A percentile compares a stretch with the other conserved stretches of the same genome.
These are phyloP conservation scores for Erodium moschatum DNA, from an alignment of 441 rosid species.

Conservation along the genomic window DNA sequence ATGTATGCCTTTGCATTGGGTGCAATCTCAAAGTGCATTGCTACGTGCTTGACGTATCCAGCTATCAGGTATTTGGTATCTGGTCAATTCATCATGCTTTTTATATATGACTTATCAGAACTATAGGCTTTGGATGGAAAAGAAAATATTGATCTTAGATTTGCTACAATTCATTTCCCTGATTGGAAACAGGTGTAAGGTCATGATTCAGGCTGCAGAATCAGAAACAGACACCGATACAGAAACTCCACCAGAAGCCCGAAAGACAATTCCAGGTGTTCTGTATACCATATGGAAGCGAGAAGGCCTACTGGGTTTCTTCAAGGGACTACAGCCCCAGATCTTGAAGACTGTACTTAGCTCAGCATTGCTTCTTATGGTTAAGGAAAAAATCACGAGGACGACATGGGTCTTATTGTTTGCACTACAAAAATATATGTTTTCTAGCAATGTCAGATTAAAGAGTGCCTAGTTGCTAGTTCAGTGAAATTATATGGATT, in stretches of 20 bases:
- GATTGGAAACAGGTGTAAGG: constrained; percentile 55
- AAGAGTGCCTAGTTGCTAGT: constrained; percentile 31
- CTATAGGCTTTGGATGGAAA: too few species aligned
- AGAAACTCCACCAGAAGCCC: constrained; percentile 26
- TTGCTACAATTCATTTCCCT: not conserved
- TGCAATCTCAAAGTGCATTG: constrained; percentile 75
- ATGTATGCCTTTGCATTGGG: constrained; percentile 67
- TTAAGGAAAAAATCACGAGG: constrained; percentile 77
- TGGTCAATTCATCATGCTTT: not conserved
- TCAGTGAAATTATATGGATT: not conserved
- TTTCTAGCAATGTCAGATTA: constrained; percentile 23
- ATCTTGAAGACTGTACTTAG: constrained; percentile 75
- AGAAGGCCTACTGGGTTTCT: constrained; percentile 75
- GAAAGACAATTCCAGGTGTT: constrained; percentile 44
- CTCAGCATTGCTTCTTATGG: constrained; percentile 76
- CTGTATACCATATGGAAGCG: constrained; percentile 56
- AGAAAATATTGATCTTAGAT: not conserved
- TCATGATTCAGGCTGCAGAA: constrained; percentile 73
- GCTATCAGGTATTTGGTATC: constrained; percentile 56
- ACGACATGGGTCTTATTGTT: constrained; percentile 67
- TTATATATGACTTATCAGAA: not conserved
- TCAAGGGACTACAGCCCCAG: constrained; percentile 80
- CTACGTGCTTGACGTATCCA: constrained; percentile 77
- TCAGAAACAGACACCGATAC: constrained; percentile 32
- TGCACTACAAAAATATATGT: constrained; percentile 45